Conservation (phyloP, 495 filamentous ascomycete species). For the Xylaria longipes region DNA sequence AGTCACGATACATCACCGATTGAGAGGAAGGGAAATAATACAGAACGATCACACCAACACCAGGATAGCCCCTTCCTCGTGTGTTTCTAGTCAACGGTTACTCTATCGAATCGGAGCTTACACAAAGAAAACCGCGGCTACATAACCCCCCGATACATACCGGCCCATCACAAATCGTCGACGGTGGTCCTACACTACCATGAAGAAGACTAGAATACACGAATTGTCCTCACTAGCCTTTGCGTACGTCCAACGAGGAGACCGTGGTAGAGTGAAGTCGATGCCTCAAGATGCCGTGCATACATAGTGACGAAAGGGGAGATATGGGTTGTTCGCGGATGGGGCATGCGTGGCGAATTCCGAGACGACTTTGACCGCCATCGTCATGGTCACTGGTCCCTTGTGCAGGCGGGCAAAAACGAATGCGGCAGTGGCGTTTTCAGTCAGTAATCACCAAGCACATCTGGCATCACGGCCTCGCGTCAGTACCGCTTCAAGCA, state of each 20-base stretch:
- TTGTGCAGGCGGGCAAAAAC: neutral
- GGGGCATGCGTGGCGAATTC: neutral
- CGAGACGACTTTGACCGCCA: neutral
- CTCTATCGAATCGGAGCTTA: neutral
- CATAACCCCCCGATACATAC: neutral
- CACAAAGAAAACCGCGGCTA: neutral
- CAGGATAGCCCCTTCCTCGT: neutral
- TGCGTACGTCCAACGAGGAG: neutral
- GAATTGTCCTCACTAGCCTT: neutral
- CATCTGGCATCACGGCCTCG: neutral
- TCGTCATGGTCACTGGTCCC: neutral
- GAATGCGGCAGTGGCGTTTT: neutral
- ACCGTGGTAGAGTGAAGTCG: neutral
- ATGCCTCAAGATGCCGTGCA: neutral
- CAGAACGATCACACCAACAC: too few relatives aligned
- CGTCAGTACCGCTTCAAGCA: neutral
- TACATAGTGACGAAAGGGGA: constrained; percentile 6
- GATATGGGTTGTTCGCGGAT: neutral
- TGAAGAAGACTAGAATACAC: constrained; percentile 3
- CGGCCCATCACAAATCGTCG: neutral
- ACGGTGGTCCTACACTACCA: neutral
- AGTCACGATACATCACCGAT: constrained; percentile 15
- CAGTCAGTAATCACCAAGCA: neutral
- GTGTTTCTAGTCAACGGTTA: neutral
- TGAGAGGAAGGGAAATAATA: neutral